Base-by-base conservation (phyloP, 2,329 filamentous ascomycete species). In the Dendryphion nanum region DNA sequence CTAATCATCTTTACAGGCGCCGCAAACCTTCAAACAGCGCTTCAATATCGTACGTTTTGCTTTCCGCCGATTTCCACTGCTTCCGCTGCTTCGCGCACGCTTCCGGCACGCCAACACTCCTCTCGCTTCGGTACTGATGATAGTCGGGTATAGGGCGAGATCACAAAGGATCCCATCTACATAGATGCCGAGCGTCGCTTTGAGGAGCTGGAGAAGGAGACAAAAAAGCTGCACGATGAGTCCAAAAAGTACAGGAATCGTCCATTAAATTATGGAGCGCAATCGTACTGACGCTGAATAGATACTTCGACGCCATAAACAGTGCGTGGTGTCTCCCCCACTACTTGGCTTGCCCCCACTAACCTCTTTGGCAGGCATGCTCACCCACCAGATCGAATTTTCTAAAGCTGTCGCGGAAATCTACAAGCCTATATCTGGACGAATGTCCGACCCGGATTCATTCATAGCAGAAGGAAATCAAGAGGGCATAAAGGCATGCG, bases 401-500 rank as follows among this genome's bases (percentile, higher is more conserved):
- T 95, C 91, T 55, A 82, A 95, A 71, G 88, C 90, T 51, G 91
- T 95, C 74, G 85, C 86, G 48, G 93, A 98, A 68, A 85, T 98
- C 58, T 98, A 98, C 77, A 95, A 95, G 66, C 93, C 93, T 53
- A 98, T 98, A 57, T 96, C 91, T 38, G 93, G 93, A 38, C 86
- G 93, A 61, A 79, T 94, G 68, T 97, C 91, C 31, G 93, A 98
- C 67, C 93, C 93, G 7, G 85, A 90, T 57, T 86, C 86, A 6
- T 78, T 88, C 49, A 78, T 85, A 38, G 75, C 84, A 30, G 85
- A 95, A 67, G 89, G 89, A 39, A 97, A 96, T 61, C 82, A 85
- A 1, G 93, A 95, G 63, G 93, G 93, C 39, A 97, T 98, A 59
- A 78, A 81, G 47, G 93, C 93, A 18, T 98, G 93, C 68, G 91